Base-by-base conservation (phyloP, 805 yeast species). In the Jamesozyma gamospora region DNA sequence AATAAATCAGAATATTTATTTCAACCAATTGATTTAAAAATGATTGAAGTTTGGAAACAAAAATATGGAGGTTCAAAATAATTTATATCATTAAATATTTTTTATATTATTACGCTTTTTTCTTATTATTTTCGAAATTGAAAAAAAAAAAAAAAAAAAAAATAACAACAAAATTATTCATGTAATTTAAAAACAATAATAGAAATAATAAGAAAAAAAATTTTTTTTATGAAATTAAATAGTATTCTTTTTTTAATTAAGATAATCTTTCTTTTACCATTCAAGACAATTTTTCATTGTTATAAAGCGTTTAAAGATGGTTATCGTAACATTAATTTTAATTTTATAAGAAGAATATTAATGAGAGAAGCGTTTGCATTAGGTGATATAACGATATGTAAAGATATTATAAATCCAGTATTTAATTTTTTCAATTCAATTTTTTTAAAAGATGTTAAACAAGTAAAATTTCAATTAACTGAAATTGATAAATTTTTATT, bases 1-100 rank as follows among this genome's bases (percentile, higher is more conserved):
- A 88, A 86, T 45, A 79, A 83, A 59, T 90, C 97, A 13, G 83
- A 84, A 65, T 86, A 90, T 65, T 71, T 90, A 66, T 92, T 92
- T 72, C 74, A 71, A 56, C 78, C 95, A 66, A 90, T 92, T 50
- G 97, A 88, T 50, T 94, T 83, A 55, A 77, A 78, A 66, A 80
- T 82, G 69, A 71, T 87, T 46, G 92, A 76, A 12, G 82, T 76
- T 54, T 86, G 96, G 94, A 80, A 94, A 67, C 63, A 67, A 39
- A 72, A 74, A 62, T 92, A 81, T 57, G 95, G 96, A 42, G 96
- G 96, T 11, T 5, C 33, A n/a, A 14, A 15, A 29, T 27, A n/a
- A n/a, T n/a, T n/a, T n/a, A n/a, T n/a, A n/a, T n/a, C n/a, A n/a
- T n/a, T n/a, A n/a, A n/a, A n/a, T n/a, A n/a, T n/a, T n/a, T n/a